Evolutionary conservation across 1,139 yeast genomes (phyloP).

Genomic region (Magnusiomyces sp.): DNA sequence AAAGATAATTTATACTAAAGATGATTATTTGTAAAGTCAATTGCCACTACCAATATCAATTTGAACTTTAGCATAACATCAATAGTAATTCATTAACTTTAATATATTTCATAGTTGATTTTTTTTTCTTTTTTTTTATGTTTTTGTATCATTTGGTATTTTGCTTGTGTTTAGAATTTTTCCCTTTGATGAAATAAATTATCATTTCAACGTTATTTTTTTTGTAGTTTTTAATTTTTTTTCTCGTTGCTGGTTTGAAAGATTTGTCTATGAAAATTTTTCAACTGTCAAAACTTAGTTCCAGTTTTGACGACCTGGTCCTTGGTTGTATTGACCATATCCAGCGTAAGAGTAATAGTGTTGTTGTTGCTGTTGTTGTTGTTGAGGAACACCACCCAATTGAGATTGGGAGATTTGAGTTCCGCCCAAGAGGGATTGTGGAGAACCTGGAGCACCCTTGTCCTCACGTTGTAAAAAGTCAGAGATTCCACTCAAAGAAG

Average conservation of each 20-base stretch:
- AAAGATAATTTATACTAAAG: neutral
- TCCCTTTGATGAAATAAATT: neutral
- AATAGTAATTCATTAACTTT: neutral
- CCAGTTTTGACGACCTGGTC: constrained; percentile 14
- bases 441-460: constrained; percentile 23
- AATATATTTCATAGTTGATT: neutral
- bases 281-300: constrained; percentile 5
- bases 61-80: neutral
- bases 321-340: constrained; percentile 26
- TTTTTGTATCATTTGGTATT: too few relatives aligned
- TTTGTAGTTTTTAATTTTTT: neutral
- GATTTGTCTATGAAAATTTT: neutral
- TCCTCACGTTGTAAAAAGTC: constrained; percentile 31
- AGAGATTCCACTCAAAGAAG: constrained; percentile 26
- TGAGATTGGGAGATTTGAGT: constrained; percentile 16
- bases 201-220: neutral
- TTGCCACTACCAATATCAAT: neutral
- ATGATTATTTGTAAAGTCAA: neutral
- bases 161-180: too few relatives aligned
- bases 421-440: constrained; percentile 17
- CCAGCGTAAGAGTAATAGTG: constrained; percentile 28
- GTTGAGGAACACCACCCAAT: constrained; percentile 7
- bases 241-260: neutral
- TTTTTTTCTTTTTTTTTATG: too few relatives aligned
- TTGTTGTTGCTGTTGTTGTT: constrained; percentile 16